phyloP scores from a whole-genome alignment of 768 basidiomycete genomes.

The Agaricus sinodeliciosus region DNA sequence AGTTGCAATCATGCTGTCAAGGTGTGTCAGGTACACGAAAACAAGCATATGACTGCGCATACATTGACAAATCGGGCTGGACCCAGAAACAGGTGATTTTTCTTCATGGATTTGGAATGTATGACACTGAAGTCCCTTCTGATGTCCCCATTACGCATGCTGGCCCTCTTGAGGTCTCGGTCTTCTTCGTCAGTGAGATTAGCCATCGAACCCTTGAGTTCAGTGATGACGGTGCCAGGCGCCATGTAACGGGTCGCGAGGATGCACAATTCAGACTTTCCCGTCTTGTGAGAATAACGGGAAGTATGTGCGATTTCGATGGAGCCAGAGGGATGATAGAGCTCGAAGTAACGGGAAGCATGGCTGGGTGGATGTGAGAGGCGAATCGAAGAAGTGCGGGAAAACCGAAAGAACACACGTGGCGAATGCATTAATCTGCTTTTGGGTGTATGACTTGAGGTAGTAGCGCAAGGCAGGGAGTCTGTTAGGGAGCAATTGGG shows the following conservation, averaged over 20 bases:
- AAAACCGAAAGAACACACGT: constrained; percentile 55
- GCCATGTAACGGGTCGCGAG: constrained; percentile 69
- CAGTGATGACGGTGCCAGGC: constrained; percentile 70
- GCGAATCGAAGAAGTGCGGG: constrained; percentile 19
- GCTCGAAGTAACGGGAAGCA: constrained; percentile 83
- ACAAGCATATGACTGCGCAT: constrained; percentile 26
- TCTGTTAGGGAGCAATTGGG: constrained; percentile 30
- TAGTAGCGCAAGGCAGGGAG: constrained; percentile 73
- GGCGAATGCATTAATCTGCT: constrained; percentile 87
- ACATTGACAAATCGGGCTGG: constrained; percentile 92
- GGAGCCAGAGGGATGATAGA: constrained; percentile 75
- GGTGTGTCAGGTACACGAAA: constrained; percentile 17
- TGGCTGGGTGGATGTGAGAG: constrained; percentile 43
- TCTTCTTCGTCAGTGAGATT: constrained; percentile 83
- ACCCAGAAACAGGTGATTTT: constrained; percentile 85
- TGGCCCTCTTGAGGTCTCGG: constrained; percentile 78
- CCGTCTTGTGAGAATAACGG: constrained; percentile 79
- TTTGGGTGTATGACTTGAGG: constrained; percentile 66
- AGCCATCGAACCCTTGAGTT: constrained; percentile 88
- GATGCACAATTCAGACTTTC: constrained; percentile 85
- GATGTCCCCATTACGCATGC: constrained; percentile 67
- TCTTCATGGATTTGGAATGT: constrained; percentile 87
- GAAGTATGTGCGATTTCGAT: constrained; percentile 90
- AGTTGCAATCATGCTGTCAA: constrained; percentile 79
- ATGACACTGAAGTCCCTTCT: constrained; percentile 88